A percentile compares a stretch with the other conserved stretches of the same genome.
Conservation (phyloP, 2,329 filamentous ascomycete genomes). For the Diaporthe sp. region DNA sequence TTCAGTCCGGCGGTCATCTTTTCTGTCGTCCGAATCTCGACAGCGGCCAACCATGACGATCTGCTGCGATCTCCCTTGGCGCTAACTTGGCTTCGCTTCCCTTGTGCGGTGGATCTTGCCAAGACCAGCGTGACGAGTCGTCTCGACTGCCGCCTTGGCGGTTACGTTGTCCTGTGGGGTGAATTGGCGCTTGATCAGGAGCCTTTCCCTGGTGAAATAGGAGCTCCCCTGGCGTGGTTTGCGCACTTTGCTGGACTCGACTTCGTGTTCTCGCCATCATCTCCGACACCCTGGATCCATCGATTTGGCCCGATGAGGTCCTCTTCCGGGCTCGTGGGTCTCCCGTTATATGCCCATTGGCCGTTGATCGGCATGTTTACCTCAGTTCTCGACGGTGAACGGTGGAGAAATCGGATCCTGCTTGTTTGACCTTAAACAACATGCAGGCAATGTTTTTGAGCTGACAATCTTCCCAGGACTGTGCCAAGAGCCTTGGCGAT, state of each 20-base stretch:
- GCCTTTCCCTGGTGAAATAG: not conserved
- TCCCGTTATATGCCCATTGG: not conserved
- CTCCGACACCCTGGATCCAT: conserved; percentile 12
- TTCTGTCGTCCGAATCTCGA: conserved; percentile 28
- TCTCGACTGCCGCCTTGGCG: conserved; percentile 26
- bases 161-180: conserved; percentile 30
- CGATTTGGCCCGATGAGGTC: not conserved
- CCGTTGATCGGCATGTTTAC: not conserved
- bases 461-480: conserved; percentile 30
- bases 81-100: conserved; percentile 17
- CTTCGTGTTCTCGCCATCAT: conserved; percentile 24
- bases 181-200: conserved; percentile 17
- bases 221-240: conserved; percentile 2
- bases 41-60: conserved; percentile 30
- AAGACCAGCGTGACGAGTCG: conserved; percentile 19
- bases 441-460: not conserved
- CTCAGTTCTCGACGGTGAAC: not conserved
- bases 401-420: conserved; percentile 32
- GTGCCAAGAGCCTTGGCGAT: conserved; percentile 34
- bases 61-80: conserved; percentile 17
- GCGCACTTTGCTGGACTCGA: not conserved
- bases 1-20: conserved; percentile 9
- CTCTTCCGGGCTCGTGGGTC: conserved; percentile 14
- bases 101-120: conserved; percentile 19
- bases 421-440: conserved; percentile 11